Base-by-base conservation (phyloP, 108 stramenopile genomes). In the Bacterosira constricta region DNA sequence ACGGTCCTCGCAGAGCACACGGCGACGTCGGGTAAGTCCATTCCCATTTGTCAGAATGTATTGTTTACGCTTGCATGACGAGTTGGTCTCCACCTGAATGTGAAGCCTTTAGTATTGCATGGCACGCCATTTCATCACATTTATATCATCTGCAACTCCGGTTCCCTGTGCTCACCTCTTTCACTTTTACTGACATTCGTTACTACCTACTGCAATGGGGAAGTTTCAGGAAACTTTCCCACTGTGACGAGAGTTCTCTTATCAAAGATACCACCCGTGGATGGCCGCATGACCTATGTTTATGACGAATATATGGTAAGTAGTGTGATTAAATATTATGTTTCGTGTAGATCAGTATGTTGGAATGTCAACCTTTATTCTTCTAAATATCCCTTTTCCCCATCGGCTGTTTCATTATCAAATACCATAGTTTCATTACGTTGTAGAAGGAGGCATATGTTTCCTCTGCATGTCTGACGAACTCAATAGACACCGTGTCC, bases 401-500 rank as follows among this genome's bases (percentile, higher is more conserved):
- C 38, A 9, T 34, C 27, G 25, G 17, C 51, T 39, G 36, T n/a
- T 7, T 25, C 39, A 23, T 39, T 38, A 15, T 17, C 36, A 56
- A n/a, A 10, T 12, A 25, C 1, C 9, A 23, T 29, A 83, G 21
- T 99, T 99, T 83, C 98, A 99, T 66, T 99, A 97, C 73, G 62
- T 96, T 10, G 90, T 96, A 1, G 94, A 96, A 61, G 74, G 85
- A 15, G 89, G 95, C 0, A 86, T 99, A 57, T 97, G 95, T 53
- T 99, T 88, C 66, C 84, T 99, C 2, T 98, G 99, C 84, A 97
- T 98, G 97, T 85, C 86, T 15, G 98, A 98, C 57, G 90, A 90
- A 71, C 71, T 71, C 41, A 89, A 89, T 55, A 90, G 91, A 61
- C 89, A 97, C 66, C 86, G 99, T 13, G 71, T 98, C 32, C 94